phyloP scores from a whole-genome alignment of 2,329 filamentous ascomycete genomes.

The Exophiala phaeomuriformis region DNA sequence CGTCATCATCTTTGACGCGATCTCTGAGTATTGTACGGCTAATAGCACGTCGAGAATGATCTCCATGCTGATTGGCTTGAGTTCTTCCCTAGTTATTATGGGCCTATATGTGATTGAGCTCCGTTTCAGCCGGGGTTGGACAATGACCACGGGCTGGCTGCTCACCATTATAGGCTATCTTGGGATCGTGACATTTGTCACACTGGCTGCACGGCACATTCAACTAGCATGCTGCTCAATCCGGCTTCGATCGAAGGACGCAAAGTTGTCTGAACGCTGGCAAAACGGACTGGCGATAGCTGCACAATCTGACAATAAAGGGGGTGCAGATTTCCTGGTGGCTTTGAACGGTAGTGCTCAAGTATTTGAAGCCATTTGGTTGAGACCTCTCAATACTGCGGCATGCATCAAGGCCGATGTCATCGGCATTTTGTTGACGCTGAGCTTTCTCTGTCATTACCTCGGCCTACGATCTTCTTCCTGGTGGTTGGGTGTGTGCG shows the following conservation, averaged over 20 bases:
- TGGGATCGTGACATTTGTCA: constrained; percentile 3
- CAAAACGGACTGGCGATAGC: constrained; percentile 1
- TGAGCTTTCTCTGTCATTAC: constrained; percentile 1
- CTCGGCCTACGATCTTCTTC: background rate
- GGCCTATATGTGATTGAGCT: constrained; percentile 1
- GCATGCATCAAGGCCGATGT: constrained; percentile 1
- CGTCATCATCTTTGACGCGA: background rate
- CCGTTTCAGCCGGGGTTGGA: background rate
- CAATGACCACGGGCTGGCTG: background rate
- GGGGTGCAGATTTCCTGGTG: background rate
- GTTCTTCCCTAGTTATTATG: background rate
- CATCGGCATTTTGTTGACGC: background rate
- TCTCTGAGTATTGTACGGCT: constrained; percentile 1
- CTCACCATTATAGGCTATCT: constrained; percentile 1
- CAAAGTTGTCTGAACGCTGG: background rate
- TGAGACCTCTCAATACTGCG: background rate
- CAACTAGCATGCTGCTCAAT: background rate
- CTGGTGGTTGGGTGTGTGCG: background rate
- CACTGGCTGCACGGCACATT: constrained; percentile 2
- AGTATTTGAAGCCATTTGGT: constrained; percentile 1
- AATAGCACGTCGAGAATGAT: background rate
- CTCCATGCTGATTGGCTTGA: background rate
- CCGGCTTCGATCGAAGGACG: background rate
- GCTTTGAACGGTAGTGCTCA: background rate
- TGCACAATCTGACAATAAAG: background rate